Conservation (phyloP, 2,329 filamentous ascomycete genomes). For the Paraphaeosphaeria minitans region DNA sequence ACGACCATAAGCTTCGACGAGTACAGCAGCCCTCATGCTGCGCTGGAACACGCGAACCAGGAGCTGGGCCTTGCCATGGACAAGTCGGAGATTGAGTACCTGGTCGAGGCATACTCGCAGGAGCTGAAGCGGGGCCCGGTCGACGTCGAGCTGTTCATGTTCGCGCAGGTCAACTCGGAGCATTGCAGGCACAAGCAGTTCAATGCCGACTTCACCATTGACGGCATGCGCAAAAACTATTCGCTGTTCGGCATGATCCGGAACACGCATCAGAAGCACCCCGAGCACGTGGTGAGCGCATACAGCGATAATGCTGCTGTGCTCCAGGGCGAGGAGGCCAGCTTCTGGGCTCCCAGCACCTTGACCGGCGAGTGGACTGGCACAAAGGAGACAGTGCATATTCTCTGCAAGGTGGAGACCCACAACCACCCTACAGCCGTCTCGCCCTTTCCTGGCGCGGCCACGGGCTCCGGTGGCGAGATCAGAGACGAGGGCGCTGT, state of each 20-base stretch:
- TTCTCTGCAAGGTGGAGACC: slow-evolving; percentile 93
- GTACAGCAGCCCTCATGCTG: slow-evolving; percentile 68
- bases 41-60: slow-evolving; percentile 82
- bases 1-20: slow-evolving; percentile 74
- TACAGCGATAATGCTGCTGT: slow-evolving; percentile 99
- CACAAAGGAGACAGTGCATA: slow-evolving; percentile 83
- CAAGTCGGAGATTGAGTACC: slow-evolving; percentile 86
- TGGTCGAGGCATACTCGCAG: slow-evolving; percentile 80
- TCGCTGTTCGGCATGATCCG: slow-evolving; percentile 95
- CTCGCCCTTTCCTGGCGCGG: slow-evolving; percentile 89
- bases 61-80: slow-evolving; percentile 85
- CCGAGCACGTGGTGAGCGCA: slow-evolving; percentile 85
- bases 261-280: slow-evolving; percentile 82
- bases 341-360: slow-evolving; percentile 87
- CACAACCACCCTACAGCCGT: slow-evolving; percentile 98
- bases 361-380: slow-evolving; percentile 86
- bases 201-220: slow-evolving; percentile 95
- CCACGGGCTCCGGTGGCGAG: slow-evolving; percentile 93
- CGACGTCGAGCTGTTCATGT: slow-evolving; percentile 98
- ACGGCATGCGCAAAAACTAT: slow-evolving; percentile 77
- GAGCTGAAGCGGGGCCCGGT: slow-evolving; percentile 70
- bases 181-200: slow-evolving; percentile 91
- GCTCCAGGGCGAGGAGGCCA: slow-evolving; percentile 71
- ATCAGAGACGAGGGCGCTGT: slow-evolving; percentile 96
- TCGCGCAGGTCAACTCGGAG: slow-evolving; percentile 98